A percentile compares a stretch with the other conserved stretches of the same genome.
phyloP scores from a whole-genome alignment of 257 asterid genomes.

The Solanum tacnaense region DNA sequence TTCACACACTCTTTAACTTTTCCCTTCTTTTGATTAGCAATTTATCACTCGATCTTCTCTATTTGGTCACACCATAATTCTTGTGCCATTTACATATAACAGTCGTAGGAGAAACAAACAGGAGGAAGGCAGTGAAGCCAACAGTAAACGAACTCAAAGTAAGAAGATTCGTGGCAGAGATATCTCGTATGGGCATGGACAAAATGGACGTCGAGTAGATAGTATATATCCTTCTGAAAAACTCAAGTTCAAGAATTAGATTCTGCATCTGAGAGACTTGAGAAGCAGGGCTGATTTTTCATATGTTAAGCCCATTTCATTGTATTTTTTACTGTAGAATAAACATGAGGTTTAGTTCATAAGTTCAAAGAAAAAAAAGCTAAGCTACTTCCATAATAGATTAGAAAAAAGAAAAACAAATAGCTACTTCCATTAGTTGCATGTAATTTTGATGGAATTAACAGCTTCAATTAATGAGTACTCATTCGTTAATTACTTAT shows the following conservation, averaged over 20 bases:
- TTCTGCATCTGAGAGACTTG: background rate
- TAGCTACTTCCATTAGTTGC: background rate
- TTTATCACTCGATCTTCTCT: background rate
- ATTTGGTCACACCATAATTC: background rate
- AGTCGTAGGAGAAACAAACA: constrained; percentile 33
- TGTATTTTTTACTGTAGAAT: background rate
- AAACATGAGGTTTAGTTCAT: background rate
- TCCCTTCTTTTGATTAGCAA: background rate
- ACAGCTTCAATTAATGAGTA: background rate
- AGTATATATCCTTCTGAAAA: constrained; percentile 55
- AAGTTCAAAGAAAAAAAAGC: background rate
- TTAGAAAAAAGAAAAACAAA: background rate
- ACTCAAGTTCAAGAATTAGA: constrained; percentile 34
- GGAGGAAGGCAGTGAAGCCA: constrained; percentile 16
- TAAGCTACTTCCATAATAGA: background rate
- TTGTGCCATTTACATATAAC: background rate
- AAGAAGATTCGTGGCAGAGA: constrained; percentile 14
- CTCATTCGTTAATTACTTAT: background rate
- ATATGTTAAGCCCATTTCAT: background rate
- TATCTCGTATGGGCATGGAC: constrained; percentile 23
- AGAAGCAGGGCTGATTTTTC: background rate
- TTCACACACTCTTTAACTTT: background rate
- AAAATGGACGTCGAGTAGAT: constrained; percentile 17
- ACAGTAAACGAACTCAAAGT: constrained; percentile 3
- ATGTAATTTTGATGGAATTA: background rate